Base-by-base conservation (phyloP, 169 alveolate genomes). In the Plasmodium gonderi region DNA sequence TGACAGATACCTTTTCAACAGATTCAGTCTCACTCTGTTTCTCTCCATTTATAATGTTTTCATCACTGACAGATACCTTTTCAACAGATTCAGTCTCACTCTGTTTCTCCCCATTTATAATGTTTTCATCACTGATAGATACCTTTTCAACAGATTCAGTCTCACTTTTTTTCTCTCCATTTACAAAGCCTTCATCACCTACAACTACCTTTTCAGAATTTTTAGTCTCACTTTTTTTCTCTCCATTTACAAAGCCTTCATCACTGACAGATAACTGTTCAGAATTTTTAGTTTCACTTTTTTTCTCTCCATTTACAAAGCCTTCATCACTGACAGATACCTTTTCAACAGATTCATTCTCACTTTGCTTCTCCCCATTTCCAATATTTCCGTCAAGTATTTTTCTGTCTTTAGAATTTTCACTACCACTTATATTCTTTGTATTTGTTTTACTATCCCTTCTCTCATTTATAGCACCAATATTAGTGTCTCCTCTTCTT, bases 41-140 rank as follows among this genome's bases (percentile, higher is more conserved):
- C 14, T 81, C 49, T 47, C 9, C n/a, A 17, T 81, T n/a, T n/a
- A n/a, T n/a, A n/a, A n/a, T n/a, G n/a, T 75, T 42, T 75, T 75
- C 83, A 1, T 33, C 68, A 33, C 26, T 45, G 31, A 11, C 60
- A 8, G n/a, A 20, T 60, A 14, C 45, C 38, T 31, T 9, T 42
- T 12, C 64, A 36, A n/a, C 17, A 42, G 26, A 12, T 60, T 17
- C 47, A n/a, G 42, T 67, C 11, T 79, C 90, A 45, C 12, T 64
- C 7, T 3, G 7, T 17, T 38, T 67, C 14, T 81, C 49, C 47
- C 9, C n/a, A 17, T 81, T n/a, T n/a, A n/a, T n/a, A n/a, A n/a
- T n/a, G n/a, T 75, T 42, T 75, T 75, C 83, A 1, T 33, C 68
- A 33, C 26, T 45, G 31, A 11, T 45, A 8, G n/a, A 20, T 60